Percentiles rank a stretch among this genome's conserved stretches.
Evolutionary conservation across 129 eudicot species (phyloP).

Genomic region (Chrysanthemum makinoi): DNA sequence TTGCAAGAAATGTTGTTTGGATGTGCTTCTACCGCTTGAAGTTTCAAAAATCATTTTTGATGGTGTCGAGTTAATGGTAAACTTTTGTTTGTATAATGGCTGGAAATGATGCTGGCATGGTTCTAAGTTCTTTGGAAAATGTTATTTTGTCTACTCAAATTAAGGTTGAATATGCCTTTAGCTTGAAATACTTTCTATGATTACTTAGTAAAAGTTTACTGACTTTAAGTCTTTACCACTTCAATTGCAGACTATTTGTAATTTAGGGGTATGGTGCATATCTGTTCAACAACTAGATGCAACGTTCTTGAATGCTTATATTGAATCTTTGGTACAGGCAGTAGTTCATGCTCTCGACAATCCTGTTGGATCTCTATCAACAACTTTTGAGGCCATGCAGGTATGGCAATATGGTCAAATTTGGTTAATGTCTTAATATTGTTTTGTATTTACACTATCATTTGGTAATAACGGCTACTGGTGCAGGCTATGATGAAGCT

Average conservation of each 20-base stretch:
- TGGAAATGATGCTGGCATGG: slow-evolving; percentile 50
- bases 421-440: slow-evolving; percentile 6
- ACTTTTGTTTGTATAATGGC: slow-evolving; percentile 16
- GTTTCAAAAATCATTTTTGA: too few species aligned
- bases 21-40: too few species aligned
- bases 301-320: slow-evolving; percentile 43
- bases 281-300: slow-evolving; percentile 74
- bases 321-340: slow-evolving; percentile 57
- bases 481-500: slow-evolving; percentile 68
- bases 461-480: slow-evolving; percentile 9
- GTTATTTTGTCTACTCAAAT: slow-evolving; percentile 56
- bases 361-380: slow-evolving; percentile 82
- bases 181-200: neutral
- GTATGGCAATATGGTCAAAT: slow-evolving; percentile 31
- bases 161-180: slow-evolving; percentile 45
- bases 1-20: slow-evolving; percentile 6
- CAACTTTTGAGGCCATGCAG: slow-evolving; percentile 90
- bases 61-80: neutral
- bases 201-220: neutral
- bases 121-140: slow-evolving; percentile 55
- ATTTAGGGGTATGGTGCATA: slow-evolving; percentile 90
- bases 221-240: neutral
- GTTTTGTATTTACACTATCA: neutral
- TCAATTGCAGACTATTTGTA: slow-evolving; percentile 68
- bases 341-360: slow-evolving; percentile 80